Base-by-base conservation (phyloP, 2,329 filamentous ascomycete genomes). In the Fusarium sp. region DNA sequence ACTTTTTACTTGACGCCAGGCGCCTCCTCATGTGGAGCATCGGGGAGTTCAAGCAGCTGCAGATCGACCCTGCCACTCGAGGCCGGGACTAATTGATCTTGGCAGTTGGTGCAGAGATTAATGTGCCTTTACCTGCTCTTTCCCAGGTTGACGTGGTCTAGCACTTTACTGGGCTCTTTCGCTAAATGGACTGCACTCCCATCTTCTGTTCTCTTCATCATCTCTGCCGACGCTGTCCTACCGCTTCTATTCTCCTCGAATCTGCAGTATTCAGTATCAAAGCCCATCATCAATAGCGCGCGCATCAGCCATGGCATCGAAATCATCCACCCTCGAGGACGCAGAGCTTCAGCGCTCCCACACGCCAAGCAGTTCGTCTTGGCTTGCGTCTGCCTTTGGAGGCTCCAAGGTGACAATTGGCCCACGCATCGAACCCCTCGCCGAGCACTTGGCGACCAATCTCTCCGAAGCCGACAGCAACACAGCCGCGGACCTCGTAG, bases 401-500 rank as follows among this genome's bases (percentile, higher is more conserved):
- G 80, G 80, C 7, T 63, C 71, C 6, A 65, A 68, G 13, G 81
- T 85, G 48, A 71, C 70, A 41, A 76, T 87, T 62, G 85, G 85
- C 5, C 83, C 82, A 50, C 83, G 85, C 47, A 87, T 87, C 65
- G 82, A 81, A 20, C 83, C 83, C 9, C 73, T 83, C 15, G 78
- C 81, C 7, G 70, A 74, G n/a, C 75, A 78, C 57, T 71, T 76
- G 52, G 71, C 71, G 67, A 47, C 56, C 43, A 72, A 75, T 15
- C 19, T 65, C 44, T 80, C 79, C 14, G 80, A 83, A 30, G 79
- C 74, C 56, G 79, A 82, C 14, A 68, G 63, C 28, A 78, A 82
- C 20, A 80, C 79, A 51, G 82, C 80, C 68, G 76, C 80, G 39
- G 82, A 81, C n/a, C 84, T 87, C 33, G 75, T 86, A 10, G 75